phyloP scores from a whole-genome alignment of 2,329 filamentous ascomycete species.

The Colletotrichum coccodes region DNA sequence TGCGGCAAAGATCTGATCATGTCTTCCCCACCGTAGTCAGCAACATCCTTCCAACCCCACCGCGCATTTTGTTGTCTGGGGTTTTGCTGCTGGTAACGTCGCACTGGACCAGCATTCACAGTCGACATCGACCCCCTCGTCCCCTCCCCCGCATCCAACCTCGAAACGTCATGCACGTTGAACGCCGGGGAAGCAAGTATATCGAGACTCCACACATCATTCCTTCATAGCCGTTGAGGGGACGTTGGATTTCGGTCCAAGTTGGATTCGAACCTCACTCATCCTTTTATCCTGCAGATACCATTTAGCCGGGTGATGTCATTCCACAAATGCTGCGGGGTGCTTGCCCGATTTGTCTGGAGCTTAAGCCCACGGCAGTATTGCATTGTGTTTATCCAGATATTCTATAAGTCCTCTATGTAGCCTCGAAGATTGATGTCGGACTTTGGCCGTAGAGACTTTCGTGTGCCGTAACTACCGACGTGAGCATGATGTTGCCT shows the following conservation, averaged over 20 bases:
- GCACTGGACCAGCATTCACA: not conserved
- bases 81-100: not conserved
- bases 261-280: not conserved
- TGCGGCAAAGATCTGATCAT: not conserved
- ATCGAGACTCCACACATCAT: not conserved
- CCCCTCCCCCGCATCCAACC: not conserved
- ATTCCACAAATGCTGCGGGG: conserved; percentile 6
- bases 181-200: not conserved
- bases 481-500: not conserved
- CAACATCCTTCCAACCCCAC: not conserved
- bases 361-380: not conserved
- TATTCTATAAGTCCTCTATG: not conserved
- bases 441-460: too few relatives aligned
- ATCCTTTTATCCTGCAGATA: not conserved
- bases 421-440: not conserved
- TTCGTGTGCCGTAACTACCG: too few relatives aligned
- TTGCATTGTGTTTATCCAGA: not conserved
- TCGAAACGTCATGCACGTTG: not conserved
- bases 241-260: not conserved
- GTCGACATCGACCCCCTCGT: not conserved
- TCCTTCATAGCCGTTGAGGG: not conserved
- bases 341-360: not conserved
- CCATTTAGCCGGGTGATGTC: conserved; percentile 6
- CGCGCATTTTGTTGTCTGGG: not conserved
- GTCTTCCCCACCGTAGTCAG: not conserved